Evolutionary conservation across 352 stramenopile genomes (phyloP).

Genomic region (Globisporangium parvum): DNA sequence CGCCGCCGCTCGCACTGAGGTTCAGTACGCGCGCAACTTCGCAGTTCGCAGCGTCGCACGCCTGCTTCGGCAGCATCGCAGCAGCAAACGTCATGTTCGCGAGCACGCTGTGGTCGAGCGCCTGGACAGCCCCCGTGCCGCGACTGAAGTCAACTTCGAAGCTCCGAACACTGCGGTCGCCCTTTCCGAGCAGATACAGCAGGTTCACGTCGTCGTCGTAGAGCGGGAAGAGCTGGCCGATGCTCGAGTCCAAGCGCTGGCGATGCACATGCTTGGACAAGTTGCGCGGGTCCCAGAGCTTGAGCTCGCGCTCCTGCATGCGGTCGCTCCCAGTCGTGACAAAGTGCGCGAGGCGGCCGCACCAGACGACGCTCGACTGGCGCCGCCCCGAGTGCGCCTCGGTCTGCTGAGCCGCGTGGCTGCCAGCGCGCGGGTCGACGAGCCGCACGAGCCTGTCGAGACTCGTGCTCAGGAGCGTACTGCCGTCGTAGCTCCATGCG

Average conservation of each 20-base stretch:
- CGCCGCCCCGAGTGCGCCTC: constrained; percentile 43
- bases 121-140: constrained; percentile 24
- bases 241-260: constrained; percentile 57
- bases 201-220: constrained; percentile 65
- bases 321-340: constrained; percentile 52
- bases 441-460: constrained; percentile 43
- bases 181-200: constrained; percentile 66
- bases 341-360: constrained; percentile 41
- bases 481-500: constrained; percentile 72
- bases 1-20: constrained; percentile 34
- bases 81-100: constrained; percentile 52
- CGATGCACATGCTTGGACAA: constrained; percentile 41
- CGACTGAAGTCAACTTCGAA: constrained; percentile 54
- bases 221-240: constrained; percentile 59
- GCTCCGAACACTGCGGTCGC: constrained; percentile 48
- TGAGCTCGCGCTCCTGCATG: constrained; percentile 71
- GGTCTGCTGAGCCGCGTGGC: constrained; percentile 9
- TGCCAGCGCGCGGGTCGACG: constrained; percentile 38
- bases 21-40: constrained; percentile 66
- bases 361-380: constrained; percentile 52
- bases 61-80: constrained; percentile 43
- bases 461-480: constrained; percentile 32
- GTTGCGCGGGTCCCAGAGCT: constrained; percentile 69
- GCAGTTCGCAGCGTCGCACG: constrained; percentile 40
- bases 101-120: constrained; percentile 47